phyloP scores from a whole-genome alignment of 768 basidiomycete species.

The Boletus rubroflammeus region DNA sequence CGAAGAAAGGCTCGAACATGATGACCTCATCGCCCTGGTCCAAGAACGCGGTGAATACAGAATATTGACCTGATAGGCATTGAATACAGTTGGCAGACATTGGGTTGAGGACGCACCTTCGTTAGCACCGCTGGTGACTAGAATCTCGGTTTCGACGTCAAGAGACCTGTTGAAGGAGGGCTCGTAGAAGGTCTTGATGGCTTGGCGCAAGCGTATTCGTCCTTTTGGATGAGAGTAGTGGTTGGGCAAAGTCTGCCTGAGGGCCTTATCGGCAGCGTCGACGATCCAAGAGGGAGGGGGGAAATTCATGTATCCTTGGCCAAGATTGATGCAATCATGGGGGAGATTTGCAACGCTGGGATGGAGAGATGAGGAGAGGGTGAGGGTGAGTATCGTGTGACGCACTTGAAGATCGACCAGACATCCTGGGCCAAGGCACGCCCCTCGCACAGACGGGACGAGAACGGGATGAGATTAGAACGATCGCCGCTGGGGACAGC shows the following conservation, averaged over 20 bases:
- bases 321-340: constrained; percentile 90
- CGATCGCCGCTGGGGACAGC: constrained; percentile 31
- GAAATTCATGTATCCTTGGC: constrained; percentile 95
- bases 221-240: constrained; percentile 94
- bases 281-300: constrained; percentile 77
- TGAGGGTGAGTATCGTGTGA: background rate
- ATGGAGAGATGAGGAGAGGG: constrained; percentile 1
- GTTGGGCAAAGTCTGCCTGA: constrained; percentile 59
- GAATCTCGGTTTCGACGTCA: constrained; percentile 81
- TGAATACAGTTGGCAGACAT: constrained; percentile 1
- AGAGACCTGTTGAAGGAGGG: constrained; percentile 65
- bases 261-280: constrained; percentile 66
- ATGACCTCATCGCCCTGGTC: constrained; percentile 96
- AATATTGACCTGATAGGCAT: constrained; percentile 66
- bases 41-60: constrained; percentile 88
- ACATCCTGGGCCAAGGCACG: constrained; percentile 80
- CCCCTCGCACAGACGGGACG: constrained; percentile 70
- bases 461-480: constrained; percentile 58
- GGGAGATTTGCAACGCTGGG: constrained; percentile 83
- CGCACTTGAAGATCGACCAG: constrained; percentile 87
- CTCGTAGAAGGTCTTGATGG: constrained; percentile 78
- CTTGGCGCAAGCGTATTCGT: constrained; percentile 80
- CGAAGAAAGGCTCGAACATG: constrained; percentile 98
- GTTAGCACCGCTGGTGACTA: constrained; percentile 95
- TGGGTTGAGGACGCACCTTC: constrained; percentile 55